Base-by-base conservation (phyloP, 78 protist genomes). In the Dictyostelium capitatum region DNA sequence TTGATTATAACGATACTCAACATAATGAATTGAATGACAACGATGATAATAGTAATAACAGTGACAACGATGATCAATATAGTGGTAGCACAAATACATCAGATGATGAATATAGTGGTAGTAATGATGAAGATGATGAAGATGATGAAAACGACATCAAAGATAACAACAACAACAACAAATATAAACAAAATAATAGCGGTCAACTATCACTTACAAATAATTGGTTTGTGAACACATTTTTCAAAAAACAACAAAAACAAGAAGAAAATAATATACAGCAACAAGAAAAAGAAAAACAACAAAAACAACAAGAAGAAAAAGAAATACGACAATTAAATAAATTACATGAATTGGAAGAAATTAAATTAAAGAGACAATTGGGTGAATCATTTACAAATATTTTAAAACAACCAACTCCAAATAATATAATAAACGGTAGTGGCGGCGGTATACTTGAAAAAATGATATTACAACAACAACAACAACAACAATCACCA, bases 221-320 rank as follows among this genome's bases (percentile, higher is more conserved):
- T 41, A 67, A 67, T 32, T 67, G 75, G 75, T 32, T 67, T 67
- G 41, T 67, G 14, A 73, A 73, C 19, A 46, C 28, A 73, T 47
- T 46, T 46, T 73, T 73, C 41, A 73, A 46, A 47, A 46, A 25
- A 62, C 10, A 25, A 62, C 23, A 25, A 23, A 6, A 23, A 59
- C n/a, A 59, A 23, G 4, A 62, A 59, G 10, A 23, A 59, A 9
- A 59, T n/a, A 25, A 25, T n/a, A 10, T n/a, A 62, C 11, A 62
- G 23, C 1, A 25, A 59, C 5, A 64, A 64, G 9, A 64, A 28
- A 12, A 28, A 67, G 11, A 32, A 32, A 14, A 65, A 30, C 28
- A 9, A 65, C 15, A 65, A 30, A 30, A 14, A 65, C 43, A 37
- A 37, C 43, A 37, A 37, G 43, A 37, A 37, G 43, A 37, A 37